A percentile compares a stretch with the other conserved stretches of the same genome.
Evolutionary conservation across 108 stramenopile species (phyloP).

Genomic region (Skeletonema potamos): DNA sequence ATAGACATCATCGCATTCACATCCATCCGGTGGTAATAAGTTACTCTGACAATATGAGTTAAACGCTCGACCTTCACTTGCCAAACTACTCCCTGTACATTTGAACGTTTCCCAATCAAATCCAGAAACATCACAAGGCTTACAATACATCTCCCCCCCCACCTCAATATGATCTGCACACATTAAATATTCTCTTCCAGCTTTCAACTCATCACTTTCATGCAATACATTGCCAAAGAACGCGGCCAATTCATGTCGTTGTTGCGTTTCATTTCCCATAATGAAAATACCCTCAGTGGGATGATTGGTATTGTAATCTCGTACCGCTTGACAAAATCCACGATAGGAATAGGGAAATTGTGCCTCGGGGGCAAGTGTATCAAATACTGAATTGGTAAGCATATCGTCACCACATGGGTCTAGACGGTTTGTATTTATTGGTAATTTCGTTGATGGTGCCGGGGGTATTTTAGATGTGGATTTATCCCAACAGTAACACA

Average conservation of each 20-base stretch:
- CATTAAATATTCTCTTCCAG: constrained; percentile 32
- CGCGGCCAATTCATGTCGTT: constrained; percentile 13
- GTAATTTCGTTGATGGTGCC: neutral
- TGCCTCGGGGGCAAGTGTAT: constrained; percentile 8
- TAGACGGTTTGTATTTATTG: neutral
- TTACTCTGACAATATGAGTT: constrained; percentile 45
- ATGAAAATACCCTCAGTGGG: constrained; percentile 7
- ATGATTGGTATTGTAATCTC: constrained; percentile 7
- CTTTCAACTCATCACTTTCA: constrained; percentile 8
- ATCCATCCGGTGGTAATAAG: constrained; percentile 42
- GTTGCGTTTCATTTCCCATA: constrained; percentile 1
- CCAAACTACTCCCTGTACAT: constrained; percentile 20
- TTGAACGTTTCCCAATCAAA: constrained; percentile 39
- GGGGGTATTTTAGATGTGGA: neutral
- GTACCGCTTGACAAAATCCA: constrained; percentile 8
- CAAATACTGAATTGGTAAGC: neutral
- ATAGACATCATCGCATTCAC: constrained; percentile 44
- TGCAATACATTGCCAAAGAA: constrained; percentile 19
- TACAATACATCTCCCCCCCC: constrained; percentile 37
- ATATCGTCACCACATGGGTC: constrained; percentile 1
- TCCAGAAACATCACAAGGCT: constrained; percentile 23
- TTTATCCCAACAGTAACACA: constrained; percentile 1
- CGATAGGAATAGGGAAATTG: constrained; percentile 7
- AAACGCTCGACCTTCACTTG: constrained; percentile 27
- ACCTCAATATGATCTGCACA: constrained; percentile 24